phyloP scores from a whole-genome alignment of 2,329 filamentous ascomycete species.

The Diaporthe capsici region DNA sequence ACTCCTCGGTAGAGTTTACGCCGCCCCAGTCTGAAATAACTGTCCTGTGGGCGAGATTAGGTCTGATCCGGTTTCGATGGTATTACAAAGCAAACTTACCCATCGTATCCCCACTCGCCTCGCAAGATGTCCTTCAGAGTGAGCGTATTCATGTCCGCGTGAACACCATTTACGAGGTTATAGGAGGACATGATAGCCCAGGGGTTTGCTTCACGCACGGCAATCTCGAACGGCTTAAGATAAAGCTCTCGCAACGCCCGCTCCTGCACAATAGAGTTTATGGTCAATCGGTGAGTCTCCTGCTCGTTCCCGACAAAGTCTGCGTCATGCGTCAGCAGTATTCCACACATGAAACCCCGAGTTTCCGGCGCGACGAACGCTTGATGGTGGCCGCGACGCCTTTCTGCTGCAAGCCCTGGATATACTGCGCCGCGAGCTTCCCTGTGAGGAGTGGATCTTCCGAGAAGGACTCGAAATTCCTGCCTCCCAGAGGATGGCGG shows the following conservation, averaged over 20 bases:
- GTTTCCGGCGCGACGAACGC: constrained; percentile 61
- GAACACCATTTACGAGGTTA: constrained; percentile 75
- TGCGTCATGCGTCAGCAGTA: constrained; percentile 46
- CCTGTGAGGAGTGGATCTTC: constrained; percentile 86
- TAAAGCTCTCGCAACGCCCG: constrained; percentile 78
- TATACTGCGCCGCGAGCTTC: constrained; percentile 79
- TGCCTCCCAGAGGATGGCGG: constrained; percentile 84
- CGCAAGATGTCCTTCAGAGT: constrained; percentile 70
- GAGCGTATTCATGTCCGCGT: constrained; percentile 70
- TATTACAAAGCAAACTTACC: constrained; percentile 53
- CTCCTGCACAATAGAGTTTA: constrained; percentile 75
- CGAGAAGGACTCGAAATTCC: constrained; percentile 89
- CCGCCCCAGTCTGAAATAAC: constrained; percentile 74
- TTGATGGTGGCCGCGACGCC: constrained; percentile 85
- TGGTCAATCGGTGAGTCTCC: constrained; percentile 76
- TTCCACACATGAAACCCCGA: constrained; percentile 31
- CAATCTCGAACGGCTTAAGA: constrained; percentile 82
- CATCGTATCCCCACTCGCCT: constrained; percentile 74
- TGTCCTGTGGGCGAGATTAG: constrained; percentile 55
- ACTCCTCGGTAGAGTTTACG: constrained; percentile 68
- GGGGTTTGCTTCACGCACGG: constrained; percentile 76
- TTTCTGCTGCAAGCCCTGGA: constrained; percentile 80
- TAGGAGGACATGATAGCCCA: constrained; percentile 80
- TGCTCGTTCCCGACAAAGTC: constrained; percentile 81
- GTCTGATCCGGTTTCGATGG: constrained; percentile 15